Evolutionary conservation across 208 protist species (phyloP).

Genomic region (Leishmania major): DNA sequence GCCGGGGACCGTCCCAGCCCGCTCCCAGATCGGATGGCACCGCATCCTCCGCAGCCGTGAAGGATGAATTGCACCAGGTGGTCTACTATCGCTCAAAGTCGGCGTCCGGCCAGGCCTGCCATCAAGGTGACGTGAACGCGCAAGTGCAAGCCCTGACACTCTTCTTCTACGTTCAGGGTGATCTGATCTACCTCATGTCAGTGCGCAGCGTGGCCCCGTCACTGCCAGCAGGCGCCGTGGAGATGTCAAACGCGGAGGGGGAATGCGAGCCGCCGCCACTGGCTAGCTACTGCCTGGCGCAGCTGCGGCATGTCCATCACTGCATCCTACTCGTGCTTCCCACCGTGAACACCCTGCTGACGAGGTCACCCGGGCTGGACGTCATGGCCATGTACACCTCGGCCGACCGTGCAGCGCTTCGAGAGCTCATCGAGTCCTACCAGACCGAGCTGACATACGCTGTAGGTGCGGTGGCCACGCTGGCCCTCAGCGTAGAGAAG

Average conservation of each 20-base stretch:
- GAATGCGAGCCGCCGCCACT: constrained; percentile 16
- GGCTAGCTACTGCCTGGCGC: constrained; percentile 31
- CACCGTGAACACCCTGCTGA: constrained; percentile 55
- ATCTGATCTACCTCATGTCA: constrained; percentile 63
- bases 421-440: constrained; percentile 54
- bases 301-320: constrained; percentile 55
- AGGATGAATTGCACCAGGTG: constrained; percentile 21
- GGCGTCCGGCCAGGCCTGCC: not conserved
- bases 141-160: constrained; percentile 35
- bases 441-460: constrained; percentile 44
- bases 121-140: not conserved
- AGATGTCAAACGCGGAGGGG: not conserved
- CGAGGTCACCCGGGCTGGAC: constrained; percentile 53
- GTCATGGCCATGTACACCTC: constrained; percentile 54
- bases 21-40: not conserved
- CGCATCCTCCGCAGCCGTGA: not conserved
- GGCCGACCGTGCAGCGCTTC: constrained; percentile 51
- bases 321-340: constrained; percentile 64
- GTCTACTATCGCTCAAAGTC: constrained; percentile 12
- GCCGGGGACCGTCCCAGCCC: not conserved
- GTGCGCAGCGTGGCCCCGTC: constrained; percentile 22
- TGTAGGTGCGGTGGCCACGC: constrained; percentile 49
- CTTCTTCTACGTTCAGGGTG: constrained; percentile 51
- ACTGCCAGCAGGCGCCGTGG: not conserved
- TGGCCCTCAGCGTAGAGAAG: constrained; percentile 20